These are phyloP conservation scores for Mycosphaerella arachidis DNA, from an alignment of 2,329 filamentous ascomycete genomes.

Conservation along the genomic window DNA sequence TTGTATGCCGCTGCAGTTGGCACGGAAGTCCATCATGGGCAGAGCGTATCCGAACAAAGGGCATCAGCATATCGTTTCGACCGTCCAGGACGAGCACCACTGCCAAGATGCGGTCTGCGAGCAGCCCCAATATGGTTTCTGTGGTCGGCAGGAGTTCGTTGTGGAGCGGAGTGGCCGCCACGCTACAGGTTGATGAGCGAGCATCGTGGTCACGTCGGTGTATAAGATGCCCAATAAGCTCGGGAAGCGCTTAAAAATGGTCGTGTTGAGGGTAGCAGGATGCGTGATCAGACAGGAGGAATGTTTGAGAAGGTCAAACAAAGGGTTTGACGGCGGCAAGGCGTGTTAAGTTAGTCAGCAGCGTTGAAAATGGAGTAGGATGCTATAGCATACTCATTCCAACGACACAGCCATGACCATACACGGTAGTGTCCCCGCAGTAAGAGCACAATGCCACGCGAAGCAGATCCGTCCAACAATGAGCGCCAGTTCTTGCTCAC, in stretches of 20 bases:
- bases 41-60: background rate
- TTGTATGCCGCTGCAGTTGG: background rate
- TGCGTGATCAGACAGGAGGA: background rate
- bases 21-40: background rate
- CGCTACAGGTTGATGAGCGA: background rate
- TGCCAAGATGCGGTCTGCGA: background rate
- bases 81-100: background rate
- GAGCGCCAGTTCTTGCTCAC: constrained; percentile 82
- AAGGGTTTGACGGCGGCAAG: too few relatives aligned
- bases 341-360: background rate
- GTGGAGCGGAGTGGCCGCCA: background rate
- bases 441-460: constrained; percentile 69
- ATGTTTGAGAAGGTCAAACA: background rate
- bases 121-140: background rate
- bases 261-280: background rate
- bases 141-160: background rate
- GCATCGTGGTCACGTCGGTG: background rate
- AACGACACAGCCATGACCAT: background rate
- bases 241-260: background rate
- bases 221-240: background rate
- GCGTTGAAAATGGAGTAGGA: background rate
- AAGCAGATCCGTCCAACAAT: constrained; percentile 83
- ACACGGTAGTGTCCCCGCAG: background rate
- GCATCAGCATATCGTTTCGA: too few relatives aligned
- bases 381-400: too few relatives aligned